phyloP scores from a whole-genome alignment of 129 eudicot genomes.

The Flaveria ramosissima region DNA sequence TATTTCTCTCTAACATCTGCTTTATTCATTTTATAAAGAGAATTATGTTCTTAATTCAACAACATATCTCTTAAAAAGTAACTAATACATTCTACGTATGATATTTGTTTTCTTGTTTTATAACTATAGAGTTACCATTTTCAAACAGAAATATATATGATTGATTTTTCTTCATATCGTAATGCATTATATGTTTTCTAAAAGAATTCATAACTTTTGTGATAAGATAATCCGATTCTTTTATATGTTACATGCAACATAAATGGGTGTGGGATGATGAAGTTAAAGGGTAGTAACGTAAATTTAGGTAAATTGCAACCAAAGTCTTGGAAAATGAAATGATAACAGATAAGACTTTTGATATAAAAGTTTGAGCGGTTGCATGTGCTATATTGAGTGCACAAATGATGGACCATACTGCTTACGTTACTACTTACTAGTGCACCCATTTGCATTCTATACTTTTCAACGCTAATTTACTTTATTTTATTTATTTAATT shows the following conservation, averaged over 20 bases:
- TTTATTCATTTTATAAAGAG: neutral
- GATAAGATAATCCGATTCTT: no score
- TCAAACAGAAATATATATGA: no score
- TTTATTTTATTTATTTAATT: no score
- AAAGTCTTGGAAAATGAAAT: slow-evolving; percentile 46
- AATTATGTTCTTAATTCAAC: neutral
- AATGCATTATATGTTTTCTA: no score
- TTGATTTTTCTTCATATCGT: no score
- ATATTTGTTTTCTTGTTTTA: no score
- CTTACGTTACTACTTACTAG: slow-evolving; percentile 39
- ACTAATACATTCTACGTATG: neutral
- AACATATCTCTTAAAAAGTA: no score
- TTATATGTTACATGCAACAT: no score
- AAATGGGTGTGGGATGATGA: no score
- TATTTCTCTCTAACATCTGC: neutral
- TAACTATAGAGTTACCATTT: no score
- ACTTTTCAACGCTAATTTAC: slow-evolving; percentile 26
- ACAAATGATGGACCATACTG: slow-evolving; percentile 39
- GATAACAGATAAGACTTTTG: slow-evolving; percentile 41
- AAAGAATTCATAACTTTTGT: no score
- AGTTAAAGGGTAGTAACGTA: slow-evolving; percentile 22
- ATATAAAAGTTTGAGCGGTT: slow-evolving; percentile 42
- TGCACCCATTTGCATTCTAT: slow-evolving; percentile 25
- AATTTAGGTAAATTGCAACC: neutral
- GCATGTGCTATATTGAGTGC: slow-evolving; percentile 44